Evolutionary conservation across 768 basidiomycete species (phyloP).

Genomic region (Boletus barrowsii): DNA sequence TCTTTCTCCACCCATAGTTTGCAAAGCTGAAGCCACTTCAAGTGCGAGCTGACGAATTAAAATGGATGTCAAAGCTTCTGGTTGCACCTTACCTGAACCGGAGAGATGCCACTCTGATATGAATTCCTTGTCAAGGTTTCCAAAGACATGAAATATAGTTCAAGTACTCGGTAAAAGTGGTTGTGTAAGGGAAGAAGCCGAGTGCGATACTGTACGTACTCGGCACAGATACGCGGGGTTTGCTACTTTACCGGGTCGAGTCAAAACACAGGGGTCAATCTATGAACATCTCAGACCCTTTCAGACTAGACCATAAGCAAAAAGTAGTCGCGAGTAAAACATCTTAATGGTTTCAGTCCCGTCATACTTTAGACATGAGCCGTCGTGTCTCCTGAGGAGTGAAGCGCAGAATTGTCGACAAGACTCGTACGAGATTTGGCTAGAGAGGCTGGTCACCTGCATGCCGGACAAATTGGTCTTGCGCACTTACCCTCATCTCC

Average conservation of each 20-base stretch:
- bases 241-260: neutral
- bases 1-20: slow-evolving; percentile 58
- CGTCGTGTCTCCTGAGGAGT: slow-evolving; percentile 93
- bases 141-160: slow-evolving; percentile 51
- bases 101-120: slow-evolving; percentile 66
- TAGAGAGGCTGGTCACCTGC: slow-evolving; percentile 28
- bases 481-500: slow-evolving; percentile 84
- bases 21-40: slow-evolving; percentile 69
- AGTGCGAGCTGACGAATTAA: neutral
- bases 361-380: slow-evolving; percentile 79
- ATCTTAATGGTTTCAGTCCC: neutral
- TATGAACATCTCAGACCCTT: neutral
- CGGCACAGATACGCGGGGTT: neutral
- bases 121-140: slow-evolving; percentile 69
- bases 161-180: neutral
- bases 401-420: slow-evolving; percentile 90
- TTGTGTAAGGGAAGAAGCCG: neutral
- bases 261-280: neutral
- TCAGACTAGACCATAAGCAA: neutral
- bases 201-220: too few species aligned
- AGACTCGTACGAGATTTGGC: slow-evolving; percentile 87
- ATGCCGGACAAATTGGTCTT: neutral
- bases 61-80: neutral
- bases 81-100: slow-evolving; percentile 51
- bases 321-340: neutral